phyloP scores from a whole-genome alignment of 2,329 filamentous ascomycete genomes.

The Alternaria sp. region DNA sequence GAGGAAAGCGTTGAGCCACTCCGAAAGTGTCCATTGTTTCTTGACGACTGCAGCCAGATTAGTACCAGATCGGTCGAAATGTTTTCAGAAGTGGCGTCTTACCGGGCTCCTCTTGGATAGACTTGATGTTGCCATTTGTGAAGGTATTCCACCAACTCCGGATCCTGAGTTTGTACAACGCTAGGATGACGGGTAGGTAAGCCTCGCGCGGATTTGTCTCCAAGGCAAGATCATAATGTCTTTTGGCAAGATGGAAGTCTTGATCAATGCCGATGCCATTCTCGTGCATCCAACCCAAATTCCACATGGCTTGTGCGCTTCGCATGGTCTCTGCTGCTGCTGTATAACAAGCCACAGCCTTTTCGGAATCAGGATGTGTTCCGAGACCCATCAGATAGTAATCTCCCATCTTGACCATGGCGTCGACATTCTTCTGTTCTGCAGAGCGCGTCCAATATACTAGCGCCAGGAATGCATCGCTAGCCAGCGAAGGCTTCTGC shows the following conservation, averaged over 20 bases:
- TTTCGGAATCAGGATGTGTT: slow-evolving; percentile 73
- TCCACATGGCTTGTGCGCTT: slow-evolving; percentile 95
- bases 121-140: slow-evolving; percentile 89
- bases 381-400: slow-evolving; percentile 91
- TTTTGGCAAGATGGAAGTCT: slow-evolving; percentile 95
- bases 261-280: slow-evolving; percentile 92
- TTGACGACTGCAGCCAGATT: slow-evolving; percentile 62
- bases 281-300: slow-evolving; percentile 99
- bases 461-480: slow-evolving; percentile 74
- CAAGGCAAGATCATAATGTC: slow-evolving; percentile 92
- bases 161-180: slow-evolving; percentile 82
- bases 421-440: slow-evolving; percentile 91
- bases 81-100: slow-evolving; percentile 47
- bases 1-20: slow-evolving; percentile 89
- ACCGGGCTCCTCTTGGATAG: slow-evolving; percentile 89
- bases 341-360: slow-evolving; percentile 92
- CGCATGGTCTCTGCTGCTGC: slow-evolving; percentile 90
- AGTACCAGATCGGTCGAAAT: neutral
- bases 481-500: slow-evolving; percentile 58
- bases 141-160: slow-evolving; percentile 95
- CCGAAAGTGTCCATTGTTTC: slow-evolving; percentile 79
- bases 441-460: slow-evolving; percentile 96
- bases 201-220: slow-evolving; percentile 87
- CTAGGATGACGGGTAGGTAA: slow-evolving; percentile 90
- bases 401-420: slow-evolving; percentile 97